Conservation (phyloP, 768 basidiomycete species). For the Macrocybe gigantea region DNA sequence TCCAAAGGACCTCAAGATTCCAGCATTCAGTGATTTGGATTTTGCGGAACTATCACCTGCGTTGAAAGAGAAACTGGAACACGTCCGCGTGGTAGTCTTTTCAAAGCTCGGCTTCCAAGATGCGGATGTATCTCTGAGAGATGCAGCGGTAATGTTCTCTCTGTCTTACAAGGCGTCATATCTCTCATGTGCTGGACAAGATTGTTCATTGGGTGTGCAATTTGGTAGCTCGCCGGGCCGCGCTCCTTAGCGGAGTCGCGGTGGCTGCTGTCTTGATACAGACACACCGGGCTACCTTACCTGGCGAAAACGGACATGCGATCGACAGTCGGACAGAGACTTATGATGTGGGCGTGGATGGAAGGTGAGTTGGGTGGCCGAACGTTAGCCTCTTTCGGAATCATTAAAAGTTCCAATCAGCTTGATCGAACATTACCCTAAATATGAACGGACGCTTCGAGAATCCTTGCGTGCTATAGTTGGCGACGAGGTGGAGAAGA, state of each 20-base stretch:
- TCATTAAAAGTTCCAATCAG: conserved; percentile 29
- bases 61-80: conserved; percentile 37
- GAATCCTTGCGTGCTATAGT: conserved; percentile 71
- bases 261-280: conserved; percentile 83
- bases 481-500: conserved; percentile 73
- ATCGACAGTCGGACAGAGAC: conserved; percentile 32
- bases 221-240: conserved; percentile 78
- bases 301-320: conserved; percentile 28
- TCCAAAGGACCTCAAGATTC: too few species aligned
- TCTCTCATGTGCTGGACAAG: conserved; percentile 29
- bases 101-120: conserved; percentile 54
- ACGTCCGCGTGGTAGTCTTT: conserved; percentile 55
- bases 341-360: conserved; percentile 87
- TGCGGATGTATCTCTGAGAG: conserved; percentile 48
- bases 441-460: conserved; percentile 71
- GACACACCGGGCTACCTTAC: conserved; percentile 60
- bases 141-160: conserved; percentile 42
- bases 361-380: conserved; percentile 47
- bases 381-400: background rate
- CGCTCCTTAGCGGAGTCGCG: conserved; percentile 78
- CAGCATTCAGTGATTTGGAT: conserved; percentile 27
- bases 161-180: background rate
- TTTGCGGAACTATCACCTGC: conserved; percentile 22
- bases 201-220: conserved; percentile 78
- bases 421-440: conserved; percentile 88